These are phyloP conservation scores for Pseudopyrenochaeta lycopersici DNA, from an alignment of 2,329 filamentous ascomycete genomes.

Conservation along the genomic window DNA sequence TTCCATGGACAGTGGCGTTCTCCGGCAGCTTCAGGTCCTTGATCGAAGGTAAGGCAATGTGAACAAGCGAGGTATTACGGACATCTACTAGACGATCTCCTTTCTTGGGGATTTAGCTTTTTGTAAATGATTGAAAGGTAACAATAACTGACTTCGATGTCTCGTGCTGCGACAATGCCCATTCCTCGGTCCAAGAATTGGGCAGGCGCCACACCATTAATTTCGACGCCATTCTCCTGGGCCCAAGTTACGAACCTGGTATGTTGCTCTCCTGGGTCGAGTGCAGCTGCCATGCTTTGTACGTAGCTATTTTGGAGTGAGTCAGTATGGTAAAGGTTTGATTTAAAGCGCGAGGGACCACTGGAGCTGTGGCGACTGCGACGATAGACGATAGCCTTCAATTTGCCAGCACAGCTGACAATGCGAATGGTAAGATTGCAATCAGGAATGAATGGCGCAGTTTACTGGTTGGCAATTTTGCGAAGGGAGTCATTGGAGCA, in stretches of 20 bases:
- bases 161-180: conserved; percentile 76
- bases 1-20: conserved; percentile 71
- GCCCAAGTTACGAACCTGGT: conserved; percentile 75
- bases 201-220: conserved; percentile 73
- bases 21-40: conserved; percentile 59
- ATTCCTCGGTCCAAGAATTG: conserved; percentile 77
- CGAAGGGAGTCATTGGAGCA: conserved; percentile 5
- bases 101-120: conserved; percentile 55
- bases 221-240: conserved; percentile 67
- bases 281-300: conserved; percentile 36
- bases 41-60: conserved; percentile 65
- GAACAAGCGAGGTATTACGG: conserved; percentile 69
- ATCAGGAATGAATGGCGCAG: no score
- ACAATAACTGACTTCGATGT: conserved; percentile 66
- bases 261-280: conserved; percentile 51
- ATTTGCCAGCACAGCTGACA: no score
- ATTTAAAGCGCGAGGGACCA: no score
- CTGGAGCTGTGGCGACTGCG: no score
- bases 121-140: neutral
- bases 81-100: conserved; percentile 71
- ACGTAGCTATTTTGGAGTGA: no score
- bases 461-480: no score
- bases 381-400: no score
- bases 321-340: no score
- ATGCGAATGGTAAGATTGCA: no score